Percentiles rank a stretch among this genome's conserved stretches.
phyloP scores from a whole-genome alignment of 176 grass and related monocot genomes.

The Lolium multiflorum region DNA sequence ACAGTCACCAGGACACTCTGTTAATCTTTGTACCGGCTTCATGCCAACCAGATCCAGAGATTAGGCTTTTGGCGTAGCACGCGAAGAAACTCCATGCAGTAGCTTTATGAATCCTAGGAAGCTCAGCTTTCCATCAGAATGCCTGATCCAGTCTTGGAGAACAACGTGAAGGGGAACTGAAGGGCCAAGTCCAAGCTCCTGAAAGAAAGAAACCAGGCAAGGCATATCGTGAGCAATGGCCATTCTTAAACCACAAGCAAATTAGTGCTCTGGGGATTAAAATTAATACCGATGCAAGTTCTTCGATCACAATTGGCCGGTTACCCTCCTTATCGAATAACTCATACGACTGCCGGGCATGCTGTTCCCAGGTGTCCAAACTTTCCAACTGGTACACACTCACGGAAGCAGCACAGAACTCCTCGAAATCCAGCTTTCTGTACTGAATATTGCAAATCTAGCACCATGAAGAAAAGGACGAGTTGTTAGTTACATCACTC shows the following conservation, averaged over 20 bases:
- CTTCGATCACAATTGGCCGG: slow-evolving; percentile 58
- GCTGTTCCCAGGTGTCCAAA: slow-evolving; percentile 68
- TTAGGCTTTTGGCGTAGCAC: slow-evolving; percentile 35
- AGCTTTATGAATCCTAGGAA: slow-evolving; percentile 69
- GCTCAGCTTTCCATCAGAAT: slow-evolving; percentile 68
- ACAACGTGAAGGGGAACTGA: slow-evolving; percentile 59
- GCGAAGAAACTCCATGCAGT: slow-evolving; percentile 64
- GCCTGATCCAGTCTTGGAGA: slow-evolving; percentile 72
- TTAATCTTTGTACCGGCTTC: slow-evolving; percentile 45
- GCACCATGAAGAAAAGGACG: neutral
- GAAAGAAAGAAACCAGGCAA: neutral
- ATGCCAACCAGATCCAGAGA: slow-evolving; percentile 29
- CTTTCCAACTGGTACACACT: slow-evolving; percentile 72
- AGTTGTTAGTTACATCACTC: slow-evolving; percentile 18
- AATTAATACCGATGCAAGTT: slow-evolving; percentile 61
- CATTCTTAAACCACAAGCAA: neutral
- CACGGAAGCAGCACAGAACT: slow-evolving; percentile 64
- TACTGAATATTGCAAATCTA: slow-evolving; percentile 55
- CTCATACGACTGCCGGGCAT: slow-evolving; percentile 60
- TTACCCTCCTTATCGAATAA: slow-evolving; percentile 74
- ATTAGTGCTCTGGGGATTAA: slow-evolving; percentile 9
- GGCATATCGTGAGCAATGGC: neutral
- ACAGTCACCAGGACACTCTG: slow-evolving; percentile 12
- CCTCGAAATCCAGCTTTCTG: slow-evolving; percentile 66
- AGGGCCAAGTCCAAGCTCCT: slow-evolving; percentile 72